Evolutionary conservation across 331 rosid species (phyloP).

Genomic region (Erythrophleum ivorense): DNA sequence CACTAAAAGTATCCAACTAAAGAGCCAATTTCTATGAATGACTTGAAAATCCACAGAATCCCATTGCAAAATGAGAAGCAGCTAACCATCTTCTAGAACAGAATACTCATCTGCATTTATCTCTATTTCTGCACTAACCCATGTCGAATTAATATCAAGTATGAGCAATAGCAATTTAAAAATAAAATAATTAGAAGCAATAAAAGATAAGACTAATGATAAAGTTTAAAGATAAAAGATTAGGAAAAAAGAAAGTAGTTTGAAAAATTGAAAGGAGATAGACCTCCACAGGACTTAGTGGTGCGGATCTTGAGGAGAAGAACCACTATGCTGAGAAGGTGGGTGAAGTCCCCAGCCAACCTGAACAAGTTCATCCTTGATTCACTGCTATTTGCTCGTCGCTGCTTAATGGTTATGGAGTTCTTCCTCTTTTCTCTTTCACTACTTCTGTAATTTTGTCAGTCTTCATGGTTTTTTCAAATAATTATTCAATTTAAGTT

Average conservation of each 20-base stretch:
- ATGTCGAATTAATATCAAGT: neutral
- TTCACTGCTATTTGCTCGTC: neutral
- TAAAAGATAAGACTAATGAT: neutral
- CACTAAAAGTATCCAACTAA: no score
- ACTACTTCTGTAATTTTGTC: neutral
- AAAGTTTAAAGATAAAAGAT: neutral
- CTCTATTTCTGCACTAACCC: neutral
- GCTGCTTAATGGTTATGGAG: neutral
- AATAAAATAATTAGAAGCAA: neutral
- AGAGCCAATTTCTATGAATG: no score
- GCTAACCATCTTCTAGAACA: neutral
- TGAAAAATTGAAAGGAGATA: neutral
- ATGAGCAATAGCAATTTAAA: neutral
- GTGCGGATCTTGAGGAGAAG: conserved; percentile 49
- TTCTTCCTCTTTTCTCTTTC: neutral
- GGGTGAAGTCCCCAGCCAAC: conserved; percentile 55
- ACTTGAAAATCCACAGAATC: neutral
- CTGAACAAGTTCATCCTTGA: conserved; percentile 47
- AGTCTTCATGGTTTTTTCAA: neutral
- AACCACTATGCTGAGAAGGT: conserved; percentile 45
- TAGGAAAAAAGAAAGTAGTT: no score
- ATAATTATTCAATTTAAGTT: neutral
- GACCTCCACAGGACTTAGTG: conserved; percentile 54
- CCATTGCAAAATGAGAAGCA: neutral
- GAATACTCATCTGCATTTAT: neutral